Base-by-base conservation (phyloP, 768 basidiomycete genomes). In the Mycena filopes region DNA sequence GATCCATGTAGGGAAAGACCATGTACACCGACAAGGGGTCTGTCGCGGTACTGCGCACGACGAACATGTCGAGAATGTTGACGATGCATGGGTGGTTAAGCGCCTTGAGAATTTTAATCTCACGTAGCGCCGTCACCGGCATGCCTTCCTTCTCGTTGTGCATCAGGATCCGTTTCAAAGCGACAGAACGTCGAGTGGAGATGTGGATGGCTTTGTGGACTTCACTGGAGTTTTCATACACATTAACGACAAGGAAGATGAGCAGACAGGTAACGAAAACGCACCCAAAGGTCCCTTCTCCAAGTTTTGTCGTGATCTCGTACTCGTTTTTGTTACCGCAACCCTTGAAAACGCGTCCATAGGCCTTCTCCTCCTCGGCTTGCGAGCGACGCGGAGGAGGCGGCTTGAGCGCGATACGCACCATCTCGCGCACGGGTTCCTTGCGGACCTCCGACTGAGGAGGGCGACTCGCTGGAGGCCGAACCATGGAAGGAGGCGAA, bases 1-100 rank as follows among this genome's bases (percentile, higher is more conserved):
- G 97, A 72, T 99, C 98, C 98, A 99, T 99, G 79, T 98, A 99
- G 0, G 98, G 98, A 73, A 99, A 99, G 43, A 98, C 97, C 95
- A 99, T 98, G 79, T 94, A 98, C 16, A 98, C 94, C 5, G 93
- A 94, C 57, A 94, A 80, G 26, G 91, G 88, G 48, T 90, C 88
- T 66, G 86, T 88, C 13, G 84, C 86, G 63, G 83, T 90, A 74
- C 92, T 92, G 73, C 87, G 82, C 45, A 92, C 89, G 58, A 96
- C 89, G 64, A 98, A 95, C 90, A 99, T 97, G 75, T 98, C 96
- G 62, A 94, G 75, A 49, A 98, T 89, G 47, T 95, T 85, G 12
- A 99, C 90, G 51, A 99, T 88, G 70, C 91, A 92, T 0, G 89
- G 85, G 71, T 99, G 97, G 43, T 88, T 86, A 64, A 99, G 83